Percentiles rank a stretch among this genome's conserved stretches.
These are phyloP conservation scores for Trichophyton equinum DNA, from an alignment of 2,329 filamentous ascomycete species.

Conservation along the genomic window DNA sequence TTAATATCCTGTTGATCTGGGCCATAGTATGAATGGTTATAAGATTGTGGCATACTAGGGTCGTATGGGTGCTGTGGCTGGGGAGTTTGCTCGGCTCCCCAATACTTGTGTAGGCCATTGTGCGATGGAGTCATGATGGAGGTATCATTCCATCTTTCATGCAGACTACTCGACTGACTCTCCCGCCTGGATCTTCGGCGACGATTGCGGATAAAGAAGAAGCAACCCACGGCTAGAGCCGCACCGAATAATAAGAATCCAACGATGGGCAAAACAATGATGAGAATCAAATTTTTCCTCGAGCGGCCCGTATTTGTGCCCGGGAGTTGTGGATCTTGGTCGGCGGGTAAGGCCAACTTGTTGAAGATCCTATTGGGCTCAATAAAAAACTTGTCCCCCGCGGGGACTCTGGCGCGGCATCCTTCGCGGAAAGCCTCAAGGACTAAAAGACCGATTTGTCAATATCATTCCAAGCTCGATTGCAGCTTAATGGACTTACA, in stretches of 20 bases:
- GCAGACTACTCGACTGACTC: slow-evolving; percentile 20
- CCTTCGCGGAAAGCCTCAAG: slow-evolving; percentile 36
- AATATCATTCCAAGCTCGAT: not conserved
- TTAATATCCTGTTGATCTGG: slow-evolving; percentile 11
- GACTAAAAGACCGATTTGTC: slow-evolving; percentile 20
- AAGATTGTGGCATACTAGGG: not conserved
- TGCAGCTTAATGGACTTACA: slow-evolving; percentile 20
- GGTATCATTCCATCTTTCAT: slow-evolving; percentile 26
- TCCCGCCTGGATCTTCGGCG: slow-evolving; percentile 24
- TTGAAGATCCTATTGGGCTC: slow-evolving; percentile 31
- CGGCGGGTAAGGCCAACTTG: slow-evolving; percentile 26
- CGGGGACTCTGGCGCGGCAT: slow-evolving; percentile 29
- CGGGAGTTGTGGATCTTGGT: slow-evolving; percentile 16
- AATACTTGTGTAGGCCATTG: slow-evolving; percentile 16
- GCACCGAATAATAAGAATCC: slow-evolving; percentile 29
- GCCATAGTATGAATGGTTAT: not conserved
- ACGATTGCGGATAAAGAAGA: slow-evolving; percentile 32
- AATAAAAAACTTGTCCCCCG: slow-evolving; percentile 29
- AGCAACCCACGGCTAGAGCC: slow-evolving; percentile 25
- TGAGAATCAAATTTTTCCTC: slow-evolving; percentile 22
- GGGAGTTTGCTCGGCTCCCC: slow-evolving; percentile 13
- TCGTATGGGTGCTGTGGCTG: not conserved
- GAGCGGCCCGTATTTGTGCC: slow-evolving; percentile 12
- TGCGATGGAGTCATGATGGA: slow-evolving; percentile 19
- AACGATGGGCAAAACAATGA: slow-evolving; percentile 34